Conservation (phyloP, 2,329 filamentous ascomycete genomes). For the Fusarium subtropicale region DNA sequence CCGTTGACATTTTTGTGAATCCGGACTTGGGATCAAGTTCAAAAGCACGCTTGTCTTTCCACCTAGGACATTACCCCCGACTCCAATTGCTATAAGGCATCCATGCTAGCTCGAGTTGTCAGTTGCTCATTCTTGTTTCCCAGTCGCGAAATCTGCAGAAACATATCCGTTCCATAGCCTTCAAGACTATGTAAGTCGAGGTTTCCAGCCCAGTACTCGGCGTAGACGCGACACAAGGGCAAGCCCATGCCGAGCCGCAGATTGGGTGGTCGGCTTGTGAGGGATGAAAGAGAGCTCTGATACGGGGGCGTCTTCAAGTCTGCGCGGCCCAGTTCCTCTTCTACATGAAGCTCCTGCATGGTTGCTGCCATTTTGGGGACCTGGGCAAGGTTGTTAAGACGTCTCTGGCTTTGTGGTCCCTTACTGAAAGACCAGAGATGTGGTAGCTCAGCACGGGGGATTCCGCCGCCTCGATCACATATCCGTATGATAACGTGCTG, state of each 20-base stretch:
- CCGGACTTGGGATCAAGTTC: background rate
- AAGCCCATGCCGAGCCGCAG: constrained; percentile 91
- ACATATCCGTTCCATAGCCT: constrained; percentile 95
- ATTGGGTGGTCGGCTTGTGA: constrained; percentile 87
- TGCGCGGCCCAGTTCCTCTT: constrained; percentile 55
- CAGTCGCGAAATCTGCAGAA: constrained; percentile 93
- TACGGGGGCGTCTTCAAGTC: constrained; percentile 58
- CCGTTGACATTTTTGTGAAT: constrained; percentile 11
- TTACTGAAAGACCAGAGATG: constrained; percentile 98
- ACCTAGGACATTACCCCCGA: constrained; percentile 17
- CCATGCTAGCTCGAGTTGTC: constrained; percentile 79
- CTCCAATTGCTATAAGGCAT: constrained; percentile 68
- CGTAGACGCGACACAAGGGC: constrained; percentile 93
- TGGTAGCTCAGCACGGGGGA: constrained; percentile 84
- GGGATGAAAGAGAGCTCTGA: constrained; percentile 76
- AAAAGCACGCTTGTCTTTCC: constrained; percentile 10
- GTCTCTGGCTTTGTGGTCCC: constrained; percentile 80
- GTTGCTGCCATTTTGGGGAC: constrained; percentile 95
- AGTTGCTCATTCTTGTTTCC: constrained; percentile 99
- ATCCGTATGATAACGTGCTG: constrained; percentile 97
- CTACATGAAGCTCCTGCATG: constrained; percentile 81
- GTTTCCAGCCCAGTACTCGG: constrained; percentile 97
- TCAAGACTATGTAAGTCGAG: constrained; percentile 92
- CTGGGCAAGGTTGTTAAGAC: constrained; percentile 84
- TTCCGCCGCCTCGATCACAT: constrained; percentile 93